A percentile compares a stretch with the other conserved stretches of the same genome.
These are phyloP conservation scores for Mycena filopes DNA, from an alignment of 768 basidiomycete genomes.

Conservation along the genomic window DNA sequence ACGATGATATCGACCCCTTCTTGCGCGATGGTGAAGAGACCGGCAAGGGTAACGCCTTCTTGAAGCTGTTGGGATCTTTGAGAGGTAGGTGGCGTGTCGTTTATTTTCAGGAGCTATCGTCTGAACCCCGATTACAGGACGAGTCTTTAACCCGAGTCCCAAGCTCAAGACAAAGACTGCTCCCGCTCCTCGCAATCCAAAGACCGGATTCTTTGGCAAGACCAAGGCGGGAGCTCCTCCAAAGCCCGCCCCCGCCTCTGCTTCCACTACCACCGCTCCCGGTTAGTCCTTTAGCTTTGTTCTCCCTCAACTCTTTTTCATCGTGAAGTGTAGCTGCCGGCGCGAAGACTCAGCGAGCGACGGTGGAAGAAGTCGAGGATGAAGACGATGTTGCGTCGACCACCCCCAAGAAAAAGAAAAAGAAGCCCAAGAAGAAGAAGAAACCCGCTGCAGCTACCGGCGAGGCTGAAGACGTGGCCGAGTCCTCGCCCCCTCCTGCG, in stretches of 20 bases:
- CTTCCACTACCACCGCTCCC: constrained; percentile 19
- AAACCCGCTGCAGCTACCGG: constrained; percentile 48
- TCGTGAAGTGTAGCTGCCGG: constrained; percentile 1
- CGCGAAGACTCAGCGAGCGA: constrained; percentile 55
- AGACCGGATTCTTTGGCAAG: constrained; percentile 36
- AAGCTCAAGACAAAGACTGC: constrained; percentile 52
- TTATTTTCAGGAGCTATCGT: not conserved
- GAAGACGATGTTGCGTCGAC: constrained; percentile 59
- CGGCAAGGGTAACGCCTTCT: constrained; percentile 78
- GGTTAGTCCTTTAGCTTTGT: not conserved
- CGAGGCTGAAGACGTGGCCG: constrained; percentile 35
- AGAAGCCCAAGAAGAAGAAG: constrained; percentile 81
- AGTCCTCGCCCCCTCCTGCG: constrained; percentile 35
- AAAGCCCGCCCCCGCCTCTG: constrained; percentile 28
- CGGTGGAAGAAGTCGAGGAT: constrained; percentile 80
- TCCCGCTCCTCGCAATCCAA: constrained; percentile 44
- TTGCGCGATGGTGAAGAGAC: constrained; percentile 51
- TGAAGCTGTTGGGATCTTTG: constrained; percentile 79
- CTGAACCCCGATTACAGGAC: constrained; percentile 8
- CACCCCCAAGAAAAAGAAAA: constrained; percentile 76
- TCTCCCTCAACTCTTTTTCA: not conserved
- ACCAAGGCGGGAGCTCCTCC: constrained; percentile 29
- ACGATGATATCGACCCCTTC: constrained; percentile 55
- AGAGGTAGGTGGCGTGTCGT: constrained; percentile 58
- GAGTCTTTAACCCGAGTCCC: constrained; percentile 51